Percentiles rank a stretch among this genome's conserved stretches.
Conservation (phyloP, 768 basidiomycete genomes). For the Tylopilus intermedius region DNA sequence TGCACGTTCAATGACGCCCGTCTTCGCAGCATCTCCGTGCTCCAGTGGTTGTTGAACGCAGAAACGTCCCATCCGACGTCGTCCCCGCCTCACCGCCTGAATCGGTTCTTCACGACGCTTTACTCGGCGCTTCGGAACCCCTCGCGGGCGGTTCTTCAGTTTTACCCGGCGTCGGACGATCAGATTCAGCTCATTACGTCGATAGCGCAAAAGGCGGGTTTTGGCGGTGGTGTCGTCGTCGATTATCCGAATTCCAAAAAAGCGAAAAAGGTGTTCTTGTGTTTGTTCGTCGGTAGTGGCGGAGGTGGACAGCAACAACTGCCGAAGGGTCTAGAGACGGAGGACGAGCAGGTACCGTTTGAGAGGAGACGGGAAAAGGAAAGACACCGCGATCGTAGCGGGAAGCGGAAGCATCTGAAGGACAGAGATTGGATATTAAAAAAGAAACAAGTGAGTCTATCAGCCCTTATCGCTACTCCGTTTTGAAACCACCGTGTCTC, state of each 20-base stretch:
- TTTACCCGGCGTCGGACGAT: conserved; percentile 96
- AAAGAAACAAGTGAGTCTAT: conserved; percentile 81
- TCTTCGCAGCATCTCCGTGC: conserved; percentile 82
- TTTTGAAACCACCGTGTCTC: background rate
- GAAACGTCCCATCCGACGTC: conserved; percentile 88
- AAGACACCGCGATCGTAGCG: conserved; percentile 48
- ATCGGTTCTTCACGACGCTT: conserved; percentile 88
- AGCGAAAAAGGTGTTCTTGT: conserved; percentile 90
- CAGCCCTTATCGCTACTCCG: conserved; percentile 1
- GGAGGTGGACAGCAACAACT: conserved; percentile 55
- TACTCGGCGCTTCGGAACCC: conserved; percentile 83
- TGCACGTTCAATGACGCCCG: background rate
- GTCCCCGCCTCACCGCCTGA: conserved; percentile 80
- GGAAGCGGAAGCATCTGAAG: conserved; percentile 68
- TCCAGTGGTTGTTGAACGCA: conserved; percentile 97
- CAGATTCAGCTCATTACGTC: conserved; percentile 94
- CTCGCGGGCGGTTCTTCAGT: conserved; percentile 83
- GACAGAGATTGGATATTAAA: conserved; percentile 90
- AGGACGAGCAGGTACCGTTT: conserved; percentile 60
- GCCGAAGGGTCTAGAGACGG: conserved; percentile 73
- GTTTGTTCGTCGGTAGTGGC: conserved; percentile 84
- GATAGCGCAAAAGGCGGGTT: conserved; percentile 89
- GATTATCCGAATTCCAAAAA: conserved; percentile 98
- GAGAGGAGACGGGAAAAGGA: conserved; percentile 75
- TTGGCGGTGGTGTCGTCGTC: conserved; percentile 93